Conservation (phyloP, 306 rosid genomes). For the Sicyos edulis region DNA sequence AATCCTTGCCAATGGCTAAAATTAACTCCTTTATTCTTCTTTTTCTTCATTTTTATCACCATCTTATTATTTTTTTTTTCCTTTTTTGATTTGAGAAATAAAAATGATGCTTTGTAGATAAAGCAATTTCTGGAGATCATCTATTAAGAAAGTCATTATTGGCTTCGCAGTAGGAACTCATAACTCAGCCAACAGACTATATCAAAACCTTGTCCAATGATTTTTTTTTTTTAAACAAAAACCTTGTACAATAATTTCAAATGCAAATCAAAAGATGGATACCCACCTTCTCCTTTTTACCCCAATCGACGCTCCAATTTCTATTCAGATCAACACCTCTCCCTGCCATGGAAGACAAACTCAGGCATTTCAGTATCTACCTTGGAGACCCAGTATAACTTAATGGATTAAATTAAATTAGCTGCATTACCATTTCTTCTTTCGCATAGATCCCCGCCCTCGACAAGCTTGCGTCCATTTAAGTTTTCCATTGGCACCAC, state of each 20-base stretch:
- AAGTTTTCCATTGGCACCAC: constrained; percentile 91
- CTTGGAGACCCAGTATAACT: constrained; percentile 19
- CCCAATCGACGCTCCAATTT: constrained; percentile 99
- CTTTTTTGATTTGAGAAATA: neutral
- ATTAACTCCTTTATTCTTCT: neutral
- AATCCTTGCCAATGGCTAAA: neutral
- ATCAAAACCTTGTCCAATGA: neutral
- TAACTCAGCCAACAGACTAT: neutral
- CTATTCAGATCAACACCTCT: constrained; percentile 99
- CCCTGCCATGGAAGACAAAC: constrained; percentile 47
- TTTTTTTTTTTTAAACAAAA: no score
- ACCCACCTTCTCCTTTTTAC: constrained; percentile 89
- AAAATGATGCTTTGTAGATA: neutral
- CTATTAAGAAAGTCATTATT: neutral
- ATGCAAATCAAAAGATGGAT: constrained; percentile 14
- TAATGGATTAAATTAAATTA: constrained; percentile 19
- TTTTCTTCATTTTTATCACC: neutral
- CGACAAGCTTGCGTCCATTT: constrained; percentile 85
- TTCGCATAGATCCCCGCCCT: constrained; percentile 88
- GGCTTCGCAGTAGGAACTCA: constrained; percentile 6
- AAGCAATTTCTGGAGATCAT: neutral
- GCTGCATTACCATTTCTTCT: constrained; percentile 76
- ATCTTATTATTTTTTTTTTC: neutral
- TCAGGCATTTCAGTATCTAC: constrained; percentile 28
- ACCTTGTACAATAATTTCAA: neutral